phyloP scores from a whole-genome alignment of 139 green algal species.

The Auxenochlorella pyrenoidosa region DNA sequence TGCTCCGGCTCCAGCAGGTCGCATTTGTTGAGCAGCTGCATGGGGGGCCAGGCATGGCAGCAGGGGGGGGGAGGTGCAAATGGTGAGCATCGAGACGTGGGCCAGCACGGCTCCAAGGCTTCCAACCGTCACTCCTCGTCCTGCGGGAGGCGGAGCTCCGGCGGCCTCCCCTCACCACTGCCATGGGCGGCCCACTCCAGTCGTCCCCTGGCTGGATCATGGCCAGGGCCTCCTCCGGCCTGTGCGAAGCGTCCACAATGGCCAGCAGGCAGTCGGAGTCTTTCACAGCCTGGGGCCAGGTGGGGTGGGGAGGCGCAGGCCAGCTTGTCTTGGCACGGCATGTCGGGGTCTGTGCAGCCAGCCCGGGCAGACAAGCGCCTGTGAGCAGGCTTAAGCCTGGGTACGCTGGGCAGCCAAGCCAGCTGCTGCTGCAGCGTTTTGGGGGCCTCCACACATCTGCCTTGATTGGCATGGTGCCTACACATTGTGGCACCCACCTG shows the following conservation, averaged over 20 bases:
- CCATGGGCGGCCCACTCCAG: constrained; percentile 77
- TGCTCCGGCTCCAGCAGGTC: constrained; percentile 68
- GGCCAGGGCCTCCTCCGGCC: constrained; percentile 63
- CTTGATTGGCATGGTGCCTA: neutral
- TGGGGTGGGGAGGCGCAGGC: neutral
- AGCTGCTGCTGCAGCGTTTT: neutral
- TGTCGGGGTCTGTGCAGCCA: neutral
- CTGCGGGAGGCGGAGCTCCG: too few relatives aligned
- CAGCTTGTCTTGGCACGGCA: neutral
- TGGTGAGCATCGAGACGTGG: too few relatives aligned
- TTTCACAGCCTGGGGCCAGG: constrained; percentile 57
- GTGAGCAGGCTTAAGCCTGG: too few relatives aligned
- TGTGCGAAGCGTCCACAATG: constrained; percentile 73
- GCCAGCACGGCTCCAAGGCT: too few relatives aligned
- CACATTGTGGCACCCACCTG: neutral
- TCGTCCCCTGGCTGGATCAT: constrained; percentile 79
- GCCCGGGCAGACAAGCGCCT: neutral
- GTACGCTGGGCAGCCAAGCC: too few relatives aligned
- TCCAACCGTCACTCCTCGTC: too few relatives aligned
- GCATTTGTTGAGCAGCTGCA: constrained; percentile 78
- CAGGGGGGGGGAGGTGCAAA: too few relatives aligned
- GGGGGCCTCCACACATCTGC: too few relatives aligned
- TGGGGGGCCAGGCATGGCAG: neutral
- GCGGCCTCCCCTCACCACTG: constrained; percentile 54
- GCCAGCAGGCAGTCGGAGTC: constrained; percentile 88